Base-by-base conservation (phyloP, 805 yeast species). In the Kluyveromyces dobzhanskii region DNA sequence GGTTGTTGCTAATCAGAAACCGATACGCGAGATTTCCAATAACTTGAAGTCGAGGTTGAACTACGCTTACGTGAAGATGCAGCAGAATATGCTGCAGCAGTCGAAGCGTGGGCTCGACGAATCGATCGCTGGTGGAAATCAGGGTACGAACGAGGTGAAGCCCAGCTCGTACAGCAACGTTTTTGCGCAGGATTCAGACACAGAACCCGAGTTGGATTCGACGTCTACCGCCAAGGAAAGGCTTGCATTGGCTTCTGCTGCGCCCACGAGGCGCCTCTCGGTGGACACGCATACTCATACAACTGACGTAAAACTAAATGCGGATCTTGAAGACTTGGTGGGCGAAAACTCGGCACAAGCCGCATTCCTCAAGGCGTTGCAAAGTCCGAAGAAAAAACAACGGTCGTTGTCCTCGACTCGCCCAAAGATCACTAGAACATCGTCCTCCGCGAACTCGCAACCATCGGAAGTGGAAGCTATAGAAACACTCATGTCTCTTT, bases 401-500 rank as follows among this genome's bases (percentile, higher is more conserved):
- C 18, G 40, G 17, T 36, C 41, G 16, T 27, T 36, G 4, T 39
- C 42, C 3, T 26, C 38, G 7, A 21, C 27, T 14, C 33, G 30
- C 18, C 19, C 23, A n/a, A 40, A 30, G 24, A 13, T 26, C 9
- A 34, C 27, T 17, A 34, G 14, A 34, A 18, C 30, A 27, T 17
- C 32, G 5, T 30, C 32, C 8, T 30, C 30, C 21, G 11, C 26
- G 3, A n/a, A 12, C 4, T 32, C 37, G 9, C 44, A 41, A 16
- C 57, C 57, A 4, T 56, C 62, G 3, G 67, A 65, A 42, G 67
- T 59, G 3, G 69, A 64, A 38, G 70, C 69, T 1, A 57, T 66
- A 3, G 67, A 64, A 32, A 65, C 67, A 3, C 45, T 66, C 14
- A 66, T 66, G 69, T 63, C 69, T 1, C 47, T 66, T 17, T 55